phyloP scores from a whole-genome alignment of 805 yeast species.

The Candida dajiaensis region DNA sequence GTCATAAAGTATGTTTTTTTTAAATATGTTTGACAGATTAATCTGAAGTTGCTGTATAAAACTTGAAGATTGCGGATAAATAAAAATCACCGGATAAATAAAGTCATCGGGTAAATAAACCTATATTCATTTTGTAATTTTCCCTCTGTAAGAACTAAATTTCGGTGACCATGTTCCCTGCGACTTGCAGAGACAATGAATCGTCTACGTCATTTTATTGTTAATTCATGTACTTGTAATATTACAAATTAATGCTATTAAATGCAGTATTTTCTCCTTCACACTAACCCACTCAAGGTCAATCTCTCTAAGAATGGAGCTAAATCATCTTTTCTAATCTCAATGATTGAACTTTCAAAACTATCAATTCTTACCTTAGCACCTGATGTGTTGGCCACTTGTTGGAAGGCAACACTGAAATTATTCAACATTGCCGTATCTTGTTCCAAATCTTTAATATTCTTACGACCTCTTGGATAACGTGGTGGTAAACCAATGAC shows the following conservation, averaged over 20 bases:
- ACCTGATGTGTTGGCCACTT: conserved; percentile 75
- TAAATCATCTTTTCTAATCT: conserved; percentile 81
- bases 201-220: too few species aligned
- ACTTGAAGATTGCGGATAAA: too few species aligned
- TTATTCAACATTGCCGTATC: conserved; percentile 58
- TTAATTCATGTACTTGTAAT: too few species aligned
- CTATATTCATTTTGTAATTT: too few species aligned
- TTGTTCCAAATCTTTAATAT: conserved; percentile 25
- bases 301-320: conserved; percentile 81
- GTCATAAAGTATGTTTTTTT: too few species aligned
- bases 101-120: too few species aligned
- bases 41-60: too few species aligned
- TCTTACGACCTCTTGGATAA: conserved; percentile 46
- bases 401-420: conserved; percentile 88
- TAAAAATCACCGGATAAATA: too few species aligned
- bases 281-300: conserved; percentile 65
- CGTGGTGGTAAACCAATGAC: conserved; percentile 89
- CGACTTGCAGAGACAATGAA: too few species aligned
- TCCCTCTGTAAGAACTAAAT: too few species aligned
- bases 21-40: too few species aligned
- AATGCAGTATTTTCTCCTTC: conserved; percentile 2
- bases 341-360: conserved; percentile 91
- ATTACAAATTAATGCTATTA: background rate
- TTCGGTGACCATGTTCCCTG: too few species aligned
- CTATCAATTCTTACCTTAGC: conserved; percentile 90